Evolutionary conservation across 2,329 filamentous ascomycete genomes (phyloP).

Genomic region (Aspergillus spinulosporus): DNA sequence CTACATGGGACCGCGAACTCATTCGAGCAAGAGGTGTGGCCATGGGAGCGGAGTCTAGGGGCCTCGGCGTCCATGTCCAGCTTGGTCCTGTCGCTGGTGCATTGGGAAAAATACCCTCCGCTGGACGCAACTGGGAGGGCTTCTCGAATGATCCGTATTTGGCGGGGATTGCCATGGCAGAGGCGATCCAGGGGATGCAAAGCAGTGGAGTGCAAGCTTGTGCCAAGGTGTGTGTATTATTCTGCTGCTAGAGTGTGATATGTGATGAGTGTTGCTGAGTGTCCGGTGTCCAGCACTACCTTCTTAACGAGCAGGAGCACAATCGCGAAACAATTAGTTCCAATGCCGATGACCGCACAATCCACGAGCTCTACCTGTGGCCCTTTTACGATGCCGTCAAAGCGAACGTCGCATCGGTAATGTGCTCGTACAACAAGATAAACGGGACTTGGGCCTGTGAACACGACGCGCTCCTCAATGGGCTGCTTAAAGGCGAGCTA

Average conservation of each 20-base stretch:
- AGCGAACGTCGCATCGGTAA: slow-evolving; percentile 59
- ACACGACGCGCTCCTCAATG: slow-evolving; percentile 74
- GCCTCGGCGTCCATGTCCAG: slow-evolving; percentile 38
- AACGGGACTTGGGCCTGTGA: slow-evolving; percentile 81
- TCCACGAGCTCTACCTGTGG: slow-evolving; percentile 76
- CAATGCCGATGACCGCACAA: slow-evolving; percentile 69
- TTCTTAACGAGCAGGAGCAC: slow-evolving; percentile 68
- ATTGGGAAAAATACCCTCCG: slow-evolving; percentile 37
- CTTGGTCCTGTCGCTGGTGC: slow-evolving; percentile 36
- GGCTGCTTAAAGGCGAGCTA: slow-evolving; percentile 73
- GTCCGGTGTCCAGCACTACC: slow-evolving; percentile 41
- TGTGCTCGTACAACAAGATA: slow-evolving; percentile 60
- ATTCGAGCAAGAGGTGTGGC: slow-evolving; percentile 53
- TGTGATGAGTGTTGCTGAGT: not conserved
- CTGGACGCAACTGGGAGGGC: slow-evolving; percentile 41
- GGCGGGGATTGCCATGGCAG: slow-evolving; percentile 42
- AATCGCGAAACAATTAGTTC: slow-evolving; percentile 32
- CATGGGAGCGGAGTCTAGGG: slow-evolving; percentile 54
- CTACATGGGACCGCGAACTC: slow-evolving; percentile 56
- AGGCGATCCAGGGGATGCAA: slow-evolving; percentile 55
- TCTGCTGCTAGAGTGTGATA: not conserved
- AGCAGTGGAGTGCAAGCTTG: slow-evolving; percentile 47
- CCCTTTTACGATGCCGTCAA: slow-evolving; percentile 71
- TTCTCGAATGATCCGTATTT: slow-evolving; percentile 48
- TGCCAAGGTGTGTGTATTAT: slow-evolving; percentile 36